Base-by-base conservation (phyloP, 805 yeast genomes). In the Candida sphagnicola region DNA sequence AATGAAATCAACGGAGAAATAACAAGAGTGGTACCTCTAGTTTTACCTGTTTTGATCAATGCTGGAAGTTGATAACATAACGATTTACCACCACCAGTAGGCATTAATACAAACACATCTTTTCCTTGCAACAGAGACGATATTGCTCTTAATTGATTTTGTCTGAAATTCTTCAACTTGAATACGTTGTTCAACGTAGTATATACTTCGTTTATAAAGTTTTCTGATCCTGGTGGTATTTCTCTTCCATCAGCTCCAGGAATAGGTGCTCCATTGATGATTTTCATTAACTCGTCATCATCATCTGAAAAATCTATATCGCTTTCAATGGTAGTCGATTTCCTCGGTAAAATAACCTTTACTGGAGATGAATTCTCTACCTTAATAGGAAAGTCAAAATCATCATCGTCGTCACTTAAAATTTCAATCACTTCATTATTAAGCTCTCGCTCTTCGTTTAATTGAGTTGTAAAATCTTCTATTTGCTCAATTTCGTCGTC, bases 41-140 rank as follows among this genome's bases (percentile, higher is more conserved):
- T 86, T 16, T 58, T 69, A 1, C 96, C 96, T 1, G 96, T 96
- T 30, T 72, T 69, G 1, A 91, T 80, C 31, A 93, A 67, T 0
- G 99, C 96, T 0, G 99, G 98, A 26, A 93, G 69, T 60, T 93
- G 99, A 60, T 90, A 93, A 57, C 99, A 93, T 21, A 93, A 63
- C 0, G 98, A 90, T 56, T 93, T 93, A 36, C 99, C 99, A 36
- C 99, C 99, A 28, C 99, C 99, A 0, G 99, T 93, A 0, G 99
- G 99, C 96, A 93, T 91, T 50, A 93, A 68, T 2, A 93, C 97
- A 63, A 93, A 88, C 0, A 86, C 95, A 58, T 93, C 99, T 31
- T 75, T 72, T 1, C 96, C 96, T 4, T 74, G 57, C 21, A 82
- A 53, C 21, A 86, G 82, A 1, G 95, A 82, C 50, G 82, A 79